These are phyloP conservation scores for Penicillium verrucosum DNA, from an alignment of 2,329 filamentous ascomycete genomes.

Conservation along the genomic window DNA sequence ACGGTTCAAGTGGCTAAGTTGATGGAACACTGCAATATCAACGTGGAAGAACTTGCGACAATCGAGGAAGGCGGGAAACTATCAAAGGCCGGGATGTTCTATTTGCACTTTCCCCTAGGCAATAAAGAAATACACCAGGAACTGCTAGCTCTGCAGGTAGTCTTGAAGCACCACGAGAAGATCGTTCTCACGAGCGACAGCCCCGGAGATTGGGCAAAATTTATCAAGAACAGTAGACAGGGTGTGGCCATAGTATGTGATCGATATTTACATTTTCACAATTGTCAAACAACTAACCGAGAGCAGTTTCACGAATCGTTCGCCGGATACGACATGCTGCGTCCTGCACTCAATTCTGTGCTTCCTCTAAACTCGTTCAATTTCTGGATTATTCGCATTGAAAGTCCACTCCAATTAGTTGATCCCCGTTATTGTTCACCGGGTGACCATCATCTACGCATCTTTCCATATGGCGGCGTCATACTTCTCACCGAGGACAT, in stretches of 20 bases:
- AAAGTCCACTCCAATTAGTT: slow-evolving; percentile 23
- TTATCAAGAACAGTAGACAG: slow-evolving; percentile 23
- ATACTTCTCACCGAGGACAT: slow-evolving; percentile 44
- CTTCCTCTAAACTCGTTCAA: slow-evolving; percentile 26
- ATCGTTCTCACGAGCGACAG: slow-evolving; percentile 29
- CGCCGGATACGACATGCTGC: slow-evolving; percentile 28
- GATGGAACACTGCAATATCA: slow-evolving; percentile 24
- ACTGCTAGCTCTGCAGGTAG: slow-evolving; percentile 24
- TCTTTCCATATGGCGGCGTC: slow-evolving; percentile 39
- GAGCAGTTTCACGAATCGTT: slow-evolving; percentile 40
- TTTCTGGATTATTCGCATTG: slow-evolving; percentile 38
- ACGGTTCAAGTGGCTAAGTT: background rate
- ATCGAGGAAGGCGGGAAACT: slow-evolving; percentile 17
- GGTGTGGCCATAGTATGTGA: slow-evolving; percentile 39
- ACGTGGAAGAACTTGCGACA: slow-evolving; percentile 27
- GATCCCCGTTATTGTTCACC: slow-evolving; percentile 9
- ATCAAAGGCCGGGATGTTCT: slow-evolving; percentile 29
- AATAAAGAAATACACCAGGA: slow-evolving; percentile 21
- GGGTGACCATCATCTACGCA: slow-evolving; percentile 29
- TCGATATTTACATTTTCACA: background rate
- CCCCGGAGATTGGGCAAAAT: slow-evolving; percentile 36
- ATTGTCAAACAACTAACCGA: background rate
- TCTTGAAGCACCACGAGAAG: slow-evolving; percentile 27
- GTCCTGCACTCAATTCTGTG: slow-evolving; percentile 19
- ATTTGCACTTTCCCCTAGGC: slow-evolving; percentile 32